phyloP scores from a whole-genome alignment of 768 basidiomycete species.

The Boletus rubescentipes region DNA sequence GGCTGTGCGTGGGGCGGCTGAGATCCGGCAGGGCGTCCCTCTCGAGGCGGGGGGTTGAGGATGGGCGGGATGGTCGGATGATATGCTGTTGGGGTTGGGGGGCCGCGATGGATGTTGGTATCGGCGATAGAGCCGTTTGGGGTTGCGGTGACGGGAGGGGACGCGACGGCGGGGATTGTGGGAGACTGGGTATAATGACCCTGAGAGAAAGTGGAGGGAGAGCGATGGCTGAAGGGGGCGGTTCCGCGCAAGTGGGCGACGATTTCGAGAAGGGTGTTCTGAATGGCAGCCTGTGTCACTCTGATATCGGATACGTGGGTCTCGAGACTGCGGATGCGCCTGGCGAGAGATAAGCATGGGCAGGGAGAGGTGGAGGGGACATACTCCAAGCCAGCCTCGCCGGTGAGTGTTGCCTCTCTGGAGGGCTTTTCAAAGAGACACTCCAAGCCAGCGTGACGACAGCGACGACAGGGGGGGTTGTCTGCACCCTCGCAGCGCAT shows the following conservation, averaged over 20 bases:
- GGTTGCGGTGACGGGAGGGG: conserved; percentile 43
- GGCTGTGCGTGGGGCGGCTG: conserved; percentile 35
- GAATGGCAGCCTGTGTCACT: conserved; percentile 69
- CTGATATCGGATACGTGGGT: conserved; percentile 82
- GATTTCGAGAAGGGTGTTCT: conserved; percentile 77
- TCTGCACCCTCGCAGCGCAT: conserved; percentile 98
- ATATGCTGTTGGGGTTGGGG: conserved; percentile 33
- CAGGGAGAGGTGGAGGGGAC: conserved; percentile 29
- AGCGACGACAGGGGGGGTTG: conserved; percentile 94
- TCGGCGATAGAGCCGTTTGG: conserved; percentile 33
- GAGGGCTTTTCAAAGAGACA: conserved; percentile 96
- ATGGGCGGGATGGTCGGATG: conserved; percentile 31
- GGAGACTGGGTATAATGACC: conserved; percentile 64
- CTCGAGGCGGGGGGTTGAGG: conserved; percentile 28
- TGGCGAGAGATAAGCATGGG: conserved; percentile 34
- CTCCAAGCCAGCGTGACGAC: conserved; percentile 84
- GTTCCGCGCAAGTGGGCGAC: conserved; percentile 71
- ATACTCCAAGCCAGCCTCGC: conserved; percentile 88
- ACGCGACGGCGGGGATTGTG: conserved; percentile 58
- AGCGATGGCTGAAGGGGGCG: conserved; percentile 48
- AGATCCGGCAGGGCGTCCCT: conserved; percentile 36
- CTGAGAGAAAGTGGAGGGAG: conserved; percentile 56
- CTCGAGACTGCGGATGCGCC: conserved; percentile 90
- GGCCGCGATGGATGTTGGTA: conserved; percentile 23
- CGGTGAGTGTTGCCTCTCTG: conserved; percentile 80